Conservation (phyloP, 345 rosid genomes). For the Clausena lansium region DNA sequence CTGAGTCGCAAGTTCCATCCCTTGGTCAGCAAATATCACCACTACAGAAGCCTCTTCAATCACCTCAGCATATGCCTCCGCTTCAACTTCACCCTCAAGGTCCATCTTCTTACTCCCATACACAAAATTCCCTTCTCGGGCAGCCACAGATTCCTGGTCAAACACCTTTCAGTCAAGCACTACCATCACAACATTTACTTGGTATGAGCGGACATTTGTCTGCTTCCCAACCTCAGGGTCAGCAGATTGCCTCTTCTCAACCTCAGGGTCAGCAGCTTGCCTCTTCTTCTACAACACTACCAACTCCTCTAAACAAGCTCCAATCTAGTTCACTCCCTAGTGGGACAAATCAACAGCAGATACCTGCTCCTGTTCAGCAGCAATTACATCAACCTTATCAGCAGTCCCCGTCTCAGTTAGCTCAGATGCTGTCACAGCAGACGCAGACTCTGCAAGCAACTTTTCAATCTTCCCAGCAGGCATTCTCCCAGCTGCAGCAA, state of each 20-base stretch:
- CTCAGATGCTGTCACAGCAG: constrained; percentile 90
- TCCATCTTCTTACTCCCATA: constrained; percentile 42
- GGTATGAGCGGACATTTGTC: constrained; percentile 51
- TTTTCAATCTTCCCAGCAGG: constrained; percentile 91
- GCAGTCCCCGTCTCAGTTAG: constrained; percentile 90
- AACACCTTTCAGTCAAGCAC: constrained; percentile 43
- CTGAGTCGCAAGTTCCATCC: constrained; percentile 42
- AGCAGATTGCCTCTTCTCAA: constrained; percentile 51
- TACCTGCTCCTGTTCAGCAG: constrained; percentile 54
- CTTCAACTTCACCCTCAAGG: constrained; percentile 48
- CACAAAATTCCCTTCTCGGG: constrained; percentile 31
- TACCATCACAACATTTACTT: constrained; percentile 45
- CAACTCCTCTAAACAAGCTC: constrained; percentile 47
- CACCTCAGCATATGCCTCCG: constrained; percentile 54
- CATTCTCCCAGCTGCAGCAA: constrained; percentile 93
- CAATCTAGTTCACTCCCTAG: constrained; percentile 43
- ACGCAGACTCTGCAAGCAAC: constrained; percentile 86
- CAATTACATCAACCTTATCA: constrained; percentile 59
- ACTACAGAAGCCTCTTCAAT: constrained; percentile 53
- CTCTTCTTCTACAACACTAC: constrained; percentile 41
- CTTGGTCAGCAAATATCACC: constrained; percentile 62
- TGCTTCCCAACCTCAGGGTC: constrained; percentile 53
- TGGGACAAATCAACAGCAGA: constrained; percentile 50
- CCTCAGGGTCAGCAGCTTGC: constrained; percentile 47
- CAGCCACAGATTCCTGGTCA: constrained; percentile 43